phyloP scores from a whole-genome alignment of 2,329 filamentous ascomycete species.

The Claviceps spartinae region DNA sequence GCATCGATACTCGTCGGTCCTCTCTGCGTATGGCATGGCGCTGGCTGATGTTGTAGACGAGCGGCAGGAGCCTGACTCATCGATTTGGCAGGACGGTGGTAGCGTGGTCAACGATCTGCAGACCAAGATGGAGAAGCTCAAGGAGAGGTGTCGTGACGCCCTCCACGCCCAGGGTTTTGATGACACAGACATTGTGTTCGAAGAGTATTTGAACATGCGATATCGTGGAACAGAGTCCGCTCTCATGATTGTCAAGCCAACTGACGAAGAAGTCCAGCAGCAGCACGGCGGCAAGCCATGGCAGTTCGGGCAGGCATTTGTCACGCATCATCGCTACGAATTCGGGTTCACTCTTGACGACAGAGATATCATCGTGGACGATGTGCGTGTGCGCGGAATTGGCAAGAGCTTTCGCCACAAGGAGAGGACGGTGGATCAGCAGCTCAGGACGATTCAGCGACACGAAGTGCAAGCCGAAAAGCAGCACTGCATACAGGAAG shows the following conservation, averaged over 20 bases:
- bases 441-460: slow-evolving; percentile 56
- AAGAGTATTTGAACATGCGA: slow-evolving; percentile 89
- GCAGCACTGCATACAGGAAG: slow-evolving; percentile 50
- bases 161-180: slow-evolving; percentile 69
- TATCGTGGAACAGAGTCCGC: slow-evolving; percentile 86
- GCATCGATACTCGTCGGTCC: slow-evolving; percentile 30
- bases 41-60: slow-evolving; percentile 42
- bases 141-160: slow-evolving; percentile 54
- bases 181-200: slow-evolving; percentile 62
- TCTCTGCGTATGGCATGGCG: slow-evolving; percentile 33
- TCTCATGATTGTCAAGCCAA: slow-evolving; percentile 74
- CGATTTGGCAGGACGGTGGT: slow-evolving; percentile 45
- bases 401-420: slow-evolving; percentile 73
- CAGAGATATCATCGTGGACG: slow-evolving; percentile 78
- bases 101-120: slow-evolving; percentile 49
- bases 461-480: slow-evolving; percentile 44
- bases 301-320: slow-evolving; percentile 74
- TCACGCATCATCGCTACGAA: slow-evolving; percentile 79
- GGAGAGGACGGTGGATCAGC: slow-evolving; percentile 72
- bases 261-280: slow-evolving; percentile 43
- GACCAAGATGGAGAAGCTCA: slow-evolving; percentile 65
- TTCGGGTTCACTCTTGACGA: slow-evolving; percentile 82
- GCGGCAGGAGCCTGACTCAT: slow-evolving; percentile 62
- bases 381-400: slow-evolving; percentile 77
- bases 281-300: slow-evolving; percentile 53